Percentiles rank a stretch among this genome's conserved stretches.
phyloP scores from a whole-genome alignment of 192 early-diverging fungal genomes.

The Gigaspora rosea region DNA sequence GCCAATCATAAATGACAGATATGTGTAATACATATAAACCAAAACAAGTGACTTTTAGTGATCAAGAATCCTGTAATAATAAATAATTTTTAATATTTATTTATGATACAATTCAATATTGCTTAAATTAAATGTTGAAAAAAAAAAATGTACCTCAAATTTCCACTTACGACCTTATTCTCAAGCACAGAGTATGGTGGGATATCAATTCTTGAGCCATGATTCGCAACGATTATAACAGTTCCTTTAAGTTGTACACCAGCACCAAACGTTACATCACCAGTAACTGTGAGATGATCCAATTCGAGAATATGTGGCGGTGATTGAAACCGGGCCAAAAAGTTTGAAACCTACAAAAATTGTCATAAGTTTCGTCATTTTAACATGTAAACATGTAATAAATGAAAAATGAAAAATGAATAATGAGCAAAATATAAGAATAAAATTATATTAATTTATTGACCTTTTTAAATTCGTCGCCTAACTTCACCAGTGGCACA shows the following conservation, averaged over 20 bases:
- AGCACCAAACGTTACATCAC: slow-evolving; percentile 96
- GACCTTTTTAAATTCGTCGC: slow-evolving; percentile 99
- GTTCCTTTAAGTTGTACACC: slow-evolving; percentile 90
- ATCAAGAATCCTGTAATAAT: no score
- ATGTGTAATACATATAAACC: no score
- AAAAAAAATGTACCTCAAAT: no score
- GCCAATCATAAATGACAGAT: no score
- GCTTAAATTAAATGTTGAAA: no score
- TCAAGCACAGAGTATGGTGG: slow-evolving; percentile 92
- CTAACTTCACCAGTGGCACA: slow-evolving; percentile 93
- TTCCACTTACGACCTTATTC: slow-evolving; percentile 98
- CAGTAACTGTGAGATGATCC: slow-evolving; percentile 97
- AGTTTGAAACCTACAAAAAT: slow-evolving; percentile 67
- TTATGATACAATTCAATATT: no score
- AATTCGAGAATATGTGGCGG: slow-evolving; percentile 96
- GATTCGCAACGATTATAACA: slow-evolving; percentile 98
- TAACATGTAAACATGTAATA: neutral
- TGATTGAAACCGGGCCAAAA: slow-evolving; percentile 85
- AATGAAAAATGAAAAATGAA: no score
- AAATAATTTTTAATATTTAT: no score
- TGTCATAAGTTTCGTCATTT: neutral
- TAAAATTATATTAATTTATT: no score
- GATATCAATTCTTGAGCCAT: slow-evolving; percentile 97
- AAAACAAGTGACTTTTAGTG: no score
- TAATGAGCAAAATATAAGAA: neutral